Base-by-base conservation (phyloP, 2,329 filamentous ascomycete species). In the Pseudogymnoascus sp. region DNA sequence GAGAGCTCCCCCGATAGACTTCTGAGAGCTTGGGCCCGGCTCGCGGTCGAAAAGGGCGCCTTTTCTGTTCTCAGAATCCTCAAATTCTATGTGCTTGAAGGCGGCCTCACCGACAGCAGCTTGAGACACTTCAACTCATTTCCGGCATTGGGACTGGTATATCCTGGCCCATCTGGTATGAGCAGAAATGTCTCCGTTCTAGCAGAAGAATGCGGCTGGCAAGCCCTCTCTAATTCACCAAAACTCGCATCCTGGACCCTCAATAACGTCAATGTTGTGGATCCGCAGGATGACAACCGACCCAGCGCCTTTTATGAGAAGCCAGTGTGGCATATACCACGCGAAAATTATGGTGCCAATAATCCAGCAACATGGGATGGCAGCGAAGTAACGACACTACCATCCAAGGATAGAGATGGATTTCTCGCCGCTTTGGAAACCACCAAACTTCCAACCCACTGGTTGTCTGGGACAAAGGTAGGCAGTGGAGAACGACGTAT, bases 21-120 rank as follows among this genome's bases (percentile, higher is more conserved):
- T 6, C 50, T 74, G n/a, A 65, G 69, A 60, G 66, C 70, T 8
- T 74, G 71, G 71, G 63, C 65, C 47, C 47, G 65, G 36, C 63
- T 65, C 39, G 71, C 69, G 9, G 35, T 57, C 8, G 64, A 67
- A 15, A 62, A 68, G 6, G 66, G 64, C 1, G 65, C 66, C 2
- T 73, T 74, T 30, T 61, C 63, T 2, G 65, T 71, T 7, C 59
- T 74, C 43, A 64, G 71, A 60, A 66, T 73, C 14, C 60, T 74
- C 33, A 70, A 64, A 47, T 65, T 74, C 2, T 68, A 70, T 65
- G 64, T 68, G 35, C 68, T 70, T 39, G 22, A 61, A 25, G 43
- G 47, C 12, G 65, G 67, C 3, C 14, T 74, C 1, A 73, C 71
- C 1, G 58, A 61, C 9, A 61, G 62, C 25, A 73, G 69, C 1